Evolutionary conservation across 495 filamentous ascomycete genomes (phyloP).

Genomic region (Neurospora sp.): DNA sequence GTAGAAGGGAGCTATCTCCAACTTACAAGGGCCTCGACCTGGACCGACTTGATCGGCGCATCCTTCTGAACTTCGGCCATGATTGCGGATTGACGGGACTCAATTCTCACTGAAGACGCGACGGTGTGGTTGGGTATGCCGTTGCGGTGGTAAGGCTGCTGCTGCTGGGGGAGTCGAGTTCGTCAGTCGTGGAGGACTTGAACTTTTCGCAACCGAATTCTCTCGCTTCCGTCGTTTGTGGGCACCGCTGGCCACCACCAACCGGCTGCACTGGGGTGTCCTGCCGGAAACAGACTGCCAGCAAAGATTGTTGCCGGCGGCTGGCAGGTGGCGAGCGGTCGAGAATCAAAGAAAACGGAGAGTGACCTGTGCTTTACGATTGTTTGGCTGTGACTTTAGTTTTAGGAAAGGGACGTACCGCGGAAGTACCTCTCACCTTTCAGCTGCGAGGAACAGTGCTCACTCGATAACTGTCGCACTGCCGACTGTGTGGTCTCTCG

Average conservation of each 20-base stretch:
- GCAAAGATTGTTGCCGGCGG: neutral
- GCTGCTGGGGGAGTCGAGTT: neutral
- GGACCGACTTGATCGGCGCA: conserved; percentile 62
- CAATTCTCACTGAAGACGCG: neutral
- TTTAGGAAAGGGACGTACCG: neutral
- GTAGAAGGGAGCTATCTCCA: neutral
- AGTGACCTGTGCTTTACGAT: neutral
- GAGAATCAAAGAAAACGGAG: neutral
- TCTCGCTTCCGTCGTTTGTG: conserved; percentile 25
- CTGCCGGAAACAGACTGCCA: neutral
- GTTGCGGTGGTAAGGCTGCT: neutral
- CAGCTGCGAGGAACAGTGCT: neutral
- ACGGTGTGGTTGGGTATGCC: conserved; percentile 3
- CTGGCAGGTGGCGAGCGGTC: neutral
- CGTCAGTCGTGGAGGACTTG: conserved; percentile 3
- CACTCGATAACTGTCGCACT: neutral
- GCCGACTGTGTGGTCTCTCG: neutral
- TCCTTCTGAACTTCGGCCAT: conserved; percentile 46
- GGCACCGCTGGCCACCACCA: conserved; percentile 3
- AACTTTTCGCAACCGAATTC: conserved; percentile 13
- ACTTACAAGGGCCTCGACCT: conserved; percentile 73
- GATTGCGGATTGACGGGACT: conserved; percentile 6
- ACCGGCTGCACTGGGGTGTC: neutral
- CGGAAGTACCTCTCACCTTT: neutral
- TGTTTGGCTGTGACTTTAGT: neutral